phyloP scores from a whole-genome alignment of 108 stramenopile genomes.

The Ochromonas danica region DNA sequence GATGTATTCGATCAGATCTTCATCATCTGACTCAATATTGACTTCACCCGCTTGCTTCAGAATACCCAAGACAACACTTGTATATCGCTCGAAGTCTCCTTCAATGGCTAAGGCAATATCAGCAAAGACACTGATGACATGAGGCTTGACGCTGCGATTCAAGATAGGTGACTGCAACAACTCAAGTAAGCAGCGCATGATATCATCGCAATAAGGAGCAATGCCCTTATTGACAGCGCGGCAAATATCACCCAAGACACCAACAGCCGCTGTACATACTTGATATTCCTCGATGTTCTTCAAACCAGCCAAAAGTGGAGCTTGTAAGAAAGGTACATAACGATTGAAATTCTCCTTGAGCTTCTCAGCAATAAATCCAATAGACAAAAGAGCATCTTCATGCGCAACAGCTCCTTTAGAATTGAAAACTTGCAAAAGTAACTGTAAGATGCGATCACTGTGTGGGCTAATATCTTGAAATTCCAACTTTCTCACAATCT shows the following conservation, averaged over 20 bases:
- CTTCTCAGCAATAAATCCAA: slow-evolving; percentile 74
- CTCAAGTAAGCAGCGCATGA: slow-evolving; percentile 80
- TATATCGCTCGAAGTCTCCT: slow-evolving; percentile 81
- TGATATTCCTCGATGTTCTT: slow-evolving; percentile 82
- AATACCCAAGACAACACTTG: slow-evolving; percentile 76
- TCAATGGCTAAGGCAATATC: slow-evolving; percentile 90
- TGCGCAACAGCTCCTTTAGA: slow-evolving; percentile 70
- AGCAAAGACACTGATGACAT: slow-evolving; percentile 85
- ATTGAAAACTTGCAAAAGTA: slow-evolving; percentile 78
- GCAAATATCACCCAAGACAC: slow-evolving; percentile 85
- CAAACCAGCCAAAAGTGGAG: slow-evolving; percentile 74
- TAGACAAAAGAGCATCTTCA: slow-evolving; percentile 88
- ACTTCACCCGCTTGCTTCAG: slow-evolving; percentile 82
- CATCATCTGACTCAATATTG: slow-evolving; percentile 77
- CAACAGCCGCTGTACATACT: slow-evolving; percentile 85
- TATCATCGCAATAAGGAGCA: slow-evolving; percentile 80
- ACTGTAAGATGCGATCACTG: slow-evolving; percentile 76
- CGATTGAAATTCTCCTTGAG: slow-evolving; percentile 81
- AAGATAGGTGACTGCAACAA: slow-evolving; percentile 72
- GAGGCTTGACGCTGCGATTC: slow-evolving; percentile 87
- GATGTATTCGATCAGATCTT: slow-evolving; percentile 90
- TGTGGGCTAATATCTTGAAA: slow-evolving; percentile 64
- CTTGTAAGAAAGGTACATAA: slow-evolving; percentile 79
- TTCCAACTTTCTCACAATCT: slow-evolving; percentile 69
- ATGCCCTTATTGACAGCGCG: slow-evolving; percentile 76